These are phyloP conservation scores for Salicornia ramosissima DNA, from an alignment of 148 eudicot genomes.

Conservation along the genomic window DNA sequence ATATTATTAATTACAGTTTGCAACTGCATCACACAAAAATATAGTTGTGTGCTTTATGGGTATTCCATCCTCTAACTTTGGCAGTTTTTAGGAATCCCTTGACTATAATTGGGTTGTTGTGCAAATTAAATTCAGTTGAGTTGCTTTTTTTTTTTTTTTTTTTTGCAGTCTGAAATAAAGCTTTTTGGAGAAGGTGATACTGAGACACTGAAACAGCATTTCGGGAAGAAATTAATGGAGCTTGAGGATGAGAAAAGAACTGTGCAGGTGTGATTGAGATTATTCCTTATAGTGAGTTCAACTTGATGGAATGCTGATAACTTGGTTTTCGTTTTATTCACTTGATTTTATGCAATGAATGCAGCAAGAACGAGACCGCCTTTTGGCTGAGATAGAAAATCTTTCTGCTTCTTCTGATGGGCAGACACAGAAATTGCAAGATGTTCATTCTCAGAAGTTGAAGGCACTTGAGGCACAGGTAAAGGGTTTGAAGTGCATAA, in stretches of 20 bases:
- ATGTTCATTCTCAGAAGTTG: constrained; percentile 79
- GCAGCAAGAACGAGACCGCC: constrained; percentile 91
- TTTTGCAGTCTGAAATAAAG: constrained; percentile 94
- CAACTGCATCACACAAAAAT: not conserved
- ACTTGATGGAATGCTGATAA: constrained; percentile 3
- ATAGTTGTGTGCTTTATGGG: not conserved
- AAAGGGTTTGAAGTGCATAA: not conserved
- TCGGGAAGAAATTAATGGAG: constrained; percentile 87
- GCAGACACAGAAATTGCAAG: constrained; percentile 81
- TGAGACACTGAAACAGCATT: constrained; percentile 93
- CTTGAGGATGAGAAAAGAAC: constrained; percentile 96
- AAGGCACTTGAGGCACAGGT: constrained; percentile 95
- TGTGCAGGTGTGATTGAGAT: constrained; percentile 61
- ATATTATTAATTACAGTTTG: not conserved
- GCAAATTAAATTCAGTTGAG: not conserved
- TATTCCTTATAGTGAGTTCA: not conserved
- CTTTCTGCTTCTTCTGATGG: constrained; percentile 79
- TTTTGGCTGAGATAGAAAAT: constrained; percentile 87
- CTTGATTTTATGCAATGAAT: constrained; percentile 11
- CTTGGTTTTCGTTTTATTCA: constrained; percentile 6
- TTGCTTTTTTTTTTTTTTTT: not conserved
- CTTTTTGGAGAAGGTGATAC: constrained; percentile 79
- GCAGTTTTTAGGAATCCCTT: not conserved
- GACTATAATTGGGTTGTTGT: not conserved
- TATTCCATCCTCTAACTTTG: not conserved